These are phyloP conservation scores for Podospora pseudopauciseta DNA, from an alignment of 495 filamentous ascomycete genomes.

Conservation along the genomic window DNA sequence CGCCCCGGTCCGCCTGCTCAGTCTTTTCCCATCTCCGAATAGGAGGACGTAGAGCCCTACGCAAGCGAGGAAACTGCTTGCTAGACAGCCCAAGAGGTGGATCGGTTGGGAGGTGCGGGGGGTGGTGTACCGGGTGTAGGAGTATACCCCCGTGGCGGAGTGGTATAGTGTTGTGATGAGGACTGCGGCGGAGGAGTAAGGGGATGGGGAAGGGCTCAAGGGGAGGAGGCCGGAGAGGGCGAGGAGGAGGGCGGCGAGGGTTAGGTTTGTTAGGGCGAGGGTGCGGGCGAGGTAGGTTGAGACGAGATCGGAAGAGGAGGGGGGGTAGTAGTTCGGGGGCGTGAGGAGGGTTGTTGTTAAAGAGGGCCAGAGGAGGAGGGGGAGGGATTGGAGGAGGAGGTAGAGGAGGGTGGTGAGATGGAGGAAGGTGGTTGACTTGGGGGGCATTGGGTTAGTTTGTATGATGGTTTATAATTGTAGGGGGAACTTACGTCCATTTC, in stretches of 20 bases:
- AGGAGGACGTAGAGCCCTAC: conserved; percentile 71
- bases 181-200: conserved; percentile 50
- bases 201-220: neutral
- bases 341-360: conserved; percentile 55
- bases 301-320: too few relatives aligned
- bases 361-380: conserved; percentile 61
- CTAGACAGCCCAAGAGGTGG: conserved; percentile 52
- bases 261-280: conserved; percentile 62
- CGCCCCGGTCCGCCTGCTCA: conserved; percentile 64
- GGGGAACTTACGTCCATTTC: conserved; percentile 15
- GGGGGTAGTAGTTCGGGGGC: conserved; percentile 32
- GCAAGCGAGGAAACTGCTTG: conserved; percentile 51
- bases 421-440: conserved; percentile 62
- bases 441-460: neutral
- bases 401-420: conserved; percentile 63
- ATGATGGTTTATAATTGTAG: neutral
- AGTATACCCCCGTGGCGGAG: conserved; percentile 58
- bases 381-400: conserved; percentile 63
- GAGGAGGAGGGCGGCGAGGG: conserved; percentile 61
- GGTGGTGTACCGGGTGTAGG: conserved; percentile 55
- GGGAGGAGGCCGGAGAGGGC: conserved; percentile 58
- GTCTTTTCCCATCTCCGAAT: conserved; percentile 62
- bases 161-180: conserved; percentile 67
- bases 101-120: conserved; percentile 31
- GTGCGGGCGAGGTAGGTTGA: conserved; percentile 64